A percentile compares a stretch with the other conserved stretches of the same genome.
Evolutionary conservation across 176 grass and related monocot genomes (phyloP).

Genomic region (Bolboschoenus planiculmis): DNA sequence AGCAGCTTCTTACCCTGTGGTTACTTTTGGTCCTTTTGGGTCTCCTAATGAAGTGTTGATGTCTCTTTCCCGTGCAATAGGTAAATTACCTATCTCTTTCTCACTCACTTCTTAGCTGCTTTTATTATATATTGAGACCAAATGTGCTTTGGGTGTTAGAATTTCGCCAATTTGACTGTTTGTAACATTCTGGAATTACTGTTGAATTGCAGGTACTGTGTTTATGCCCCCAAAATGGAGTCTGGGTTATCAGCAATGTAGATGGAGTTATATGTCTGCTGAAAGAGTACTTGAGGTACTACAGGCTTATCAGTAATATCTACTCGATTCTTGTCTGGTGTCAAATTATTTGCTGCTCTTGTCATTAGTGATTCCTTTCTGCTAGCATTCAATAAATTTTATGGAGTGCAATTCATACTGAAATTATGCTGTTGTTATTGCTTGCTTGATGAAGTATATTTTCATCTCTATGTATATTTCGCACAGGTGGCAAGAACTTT

Average conservation of each 20-base stretch:
- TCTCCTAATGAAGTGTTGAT: conserved; percentile 59
- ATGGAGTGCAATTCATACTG: neutral
- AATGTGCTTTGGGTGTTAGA: conserved; percentile 21
- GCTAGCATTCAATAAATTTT: neutral
- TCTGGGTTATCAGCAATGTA: conserved; percentile 94
- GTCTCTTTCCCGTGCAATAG: conserved; percentile 74
- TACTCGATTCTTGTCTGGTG: conserved; percentile 4
- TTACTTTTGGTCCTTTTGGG: conserved; percentile 80
- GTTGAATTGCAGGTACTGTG: conserved; percentile 54
- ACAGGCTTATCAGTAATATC: neutral
- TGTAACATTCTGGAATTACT: neutral
- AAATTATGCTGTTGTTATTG: neutral
- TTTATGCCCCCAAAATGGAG: conserved; percentile 96
- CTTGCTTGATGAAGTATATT: conserved; percentile 7
- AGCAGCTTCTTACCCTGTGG: conserved; percentile 49
- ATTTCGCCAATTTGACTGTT: neutral
- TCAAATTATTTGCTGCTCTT: neutral
- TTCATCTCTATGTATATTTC: conserved; percentile 21
- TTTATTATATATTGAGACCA: neutral
- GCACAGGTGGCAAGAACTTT: conserved; percentile 71
- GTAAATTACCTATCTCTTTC: conserved; percentile 38
- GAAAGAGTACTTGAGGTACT: conserved; percentile 81
- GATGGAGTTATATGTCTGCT: conserved; percentile 86
- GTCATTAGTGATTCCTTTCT: neutral
- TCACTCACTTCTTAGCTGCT: neutral